Base-by-base conservation (phyloP, 352 stramenopile genomes). In the Pilasporangium apinafurcum region DNA sequence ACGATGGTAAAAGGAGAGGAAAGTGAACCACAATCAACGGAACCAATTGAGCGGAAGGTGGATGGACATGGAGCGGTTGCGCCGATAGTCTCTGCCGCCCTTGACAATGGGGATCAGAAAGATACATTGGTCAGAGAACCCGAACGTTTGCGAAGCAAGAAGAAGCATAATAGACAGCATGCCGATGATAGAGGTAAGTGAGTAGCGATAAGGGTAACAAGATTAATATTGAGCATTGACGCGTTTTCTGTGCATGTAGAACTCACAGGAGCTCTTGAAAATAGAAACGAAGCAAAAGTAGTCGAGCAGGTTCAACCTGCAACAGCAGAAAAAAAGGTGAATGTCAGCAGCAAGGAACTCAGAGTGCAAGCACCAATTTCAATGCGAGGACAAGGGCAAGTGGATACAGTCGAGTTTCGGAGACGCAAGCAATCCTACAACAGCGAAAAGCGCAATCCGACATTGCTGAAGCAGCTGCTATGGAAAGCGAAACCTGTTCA, bases 391-490 rank as follows among this genome's bases (percentile, higher is more conserved):
- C 31, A 36, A 13, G 14, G 24, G 13, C 25, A n/a, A n/a, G n/a
- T n/a, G n/a, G n/a, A n/a, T n/a, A 16, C 41, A 10, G 22, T 29
- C 18, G 41, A 48, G 22, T 32, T 48, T n/a, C 41, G 41, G 16
- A 29, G 41, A 32, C 44, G 25, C 33, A 51, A 51, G 31, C 44
- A 43, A 13, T 17, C 26, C 25, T 44, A 28, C 32, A 51, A 29
- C 20, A 28, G 22, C n/a, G 39, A 48, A 31, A 32, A n/a, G n/a
- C n/a, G 16, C 14, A 21, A 39, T 26, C 44, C 51, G 28, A 65
- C 47, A 44, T 41, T 77, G 25, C 44, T 80, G n/a, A 83, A 82
- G 59, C 67, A 82, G 40, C 26, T 82, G 27, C 53, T 80, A 24
- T 86, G 73, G 73, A 82, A 83, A 46, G 65, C 60, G 31, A 86